phyloP scores from a whole-genome alignment of 768 basidiomycete species.

The Trametes gibbosa region DNA sequence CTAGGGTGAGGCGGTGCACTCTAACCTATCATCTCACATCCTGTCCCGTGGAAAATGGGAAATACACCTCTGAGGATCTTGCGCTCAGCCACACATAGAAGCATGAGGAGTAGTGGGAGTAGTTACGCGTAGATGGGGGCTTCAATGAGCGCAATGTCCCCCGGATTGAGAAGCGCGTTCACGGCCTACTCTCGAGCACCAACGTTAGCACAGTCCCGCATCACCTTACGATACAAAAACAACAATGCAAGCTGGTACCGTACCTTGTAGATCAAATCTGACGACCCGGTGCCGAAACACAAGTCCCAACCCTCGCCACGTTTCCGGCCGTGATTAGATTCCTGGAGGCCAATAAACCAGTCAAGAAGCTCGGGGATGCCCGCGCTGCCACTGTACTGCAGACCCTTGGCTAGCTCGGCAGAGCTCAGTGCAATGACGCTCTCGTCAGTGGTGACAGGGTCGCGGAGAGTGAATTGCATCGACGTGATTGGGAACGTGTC shows the following conservation, averaged over 20 bases:
- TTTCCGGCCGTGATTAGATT: slow-evolving; percentile 60
- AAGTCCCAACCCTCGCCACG: slow-evolving; percentile 65
- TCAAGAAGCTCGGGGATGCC: slow-evolving; percentile 62
- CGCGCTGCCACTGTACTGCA: slow-evolving; percentile 77
- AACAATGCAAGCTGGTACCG: too few species aligned
- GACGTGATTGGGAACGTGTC: slow-evolving; percentile 89
- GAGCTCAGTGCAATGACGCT: slow-evolving; percentile 56
- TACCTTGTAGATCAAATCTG: slow-evolving; percentile 88
- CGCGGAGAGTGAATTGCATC: slow-evolving; percentile 59
- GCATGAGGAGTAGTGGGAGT: neutral
- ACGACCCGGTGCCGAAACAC: slow-evolving; percentile 79
- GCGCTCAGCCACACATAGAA: slow-evolving; percentile 21
- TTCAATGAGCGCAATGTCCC: slow-evolving; percentile 81
- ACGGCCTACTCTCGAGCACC: slow-evolving; percentile 52
- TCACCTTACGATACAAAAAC: too few species aligned
- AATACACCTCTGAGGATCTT: slow-evolving; percentile 53
- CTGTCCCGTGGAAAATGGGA: slow-evolving; percentile 55
- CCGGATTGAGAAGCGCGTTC: slow-evolving; percentile 66
- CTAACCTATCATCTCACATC: slow-evolving; percentile 60
- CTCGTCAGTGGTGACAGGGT: slow-evolving; percentile 39
- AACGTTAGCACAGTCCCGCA: too few species aligned
- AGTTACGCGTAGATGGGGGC: slow-evolving; percentile 71
- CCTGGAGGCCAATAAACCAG: slow-evolving; percentile 76
- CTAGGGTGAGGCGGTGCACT: neutral
- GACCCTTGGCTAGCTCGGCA: slow-evolving; percentile 56